Evolutionary conservation across 192 early-diverging fungal genomes (phyloP).

Genomic region (Entophlyctis helioformis): DNA sequence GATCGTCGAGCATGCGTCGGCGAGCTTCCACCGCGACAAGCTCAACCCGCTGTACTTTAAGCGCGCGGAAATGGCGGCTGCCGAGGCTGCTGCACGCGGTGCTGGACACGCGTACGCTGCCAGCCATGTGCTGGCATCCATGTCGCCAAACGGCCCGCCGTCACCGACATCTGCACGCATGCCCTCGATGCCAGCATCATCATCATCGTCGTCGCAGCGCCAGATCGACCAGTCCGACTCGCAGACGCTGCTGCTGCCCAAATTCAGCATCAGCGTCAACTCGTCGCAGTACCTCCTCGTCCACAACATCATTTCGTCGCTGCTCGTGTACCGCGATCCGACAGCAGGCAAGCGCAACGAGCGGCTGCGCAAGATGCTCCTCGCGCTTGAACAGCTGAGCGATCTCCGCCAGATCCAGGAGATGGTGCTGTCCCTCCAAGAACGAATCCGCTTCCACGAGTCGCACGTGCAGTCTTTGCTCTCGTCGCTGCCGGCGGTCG

Average conservation of each 20-base stretch:
- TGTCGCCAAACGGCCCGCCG: too few relatives aligned
- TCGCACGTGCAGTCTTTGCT: too few relatives aligned
- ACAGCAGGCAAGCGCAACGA: slow-evolving; percentile 58
- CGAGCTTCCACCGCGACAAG: slow-evolving; percentile 48
- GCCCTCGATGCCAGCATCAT: too few relatives aligned
- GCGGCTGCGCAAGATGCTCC: slow-evolving; percentile 59
- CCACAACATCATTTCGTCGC: slow-evolving; percentile 61
- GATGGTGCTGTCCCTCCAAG: slow-evolving; percentile 45
- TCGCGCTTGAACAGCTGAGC: slow-evolving; percentile 67
- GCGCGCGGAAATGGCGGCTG: neutral
- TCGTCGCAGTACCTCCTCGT: slow-evolving; percentile 64
- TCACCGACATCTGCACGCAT: too few relatives aligned
- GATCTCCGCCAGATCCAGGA: slow-evolving; percentile 42
- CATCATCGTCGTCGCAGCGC: too few relatives aligned
- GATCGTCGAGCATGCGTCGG: slow-evolving; percentile 43
- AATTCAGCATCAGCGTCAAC: slow-evolving; percentile 57
- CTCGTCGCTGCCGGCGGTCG: too few relatives aligned
- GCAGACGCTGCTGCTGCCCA: slow-evolving; percentile 60
- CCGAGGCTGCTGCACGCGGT: neutral
- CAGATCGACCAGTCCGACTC: slow-evolving; percentile 23
- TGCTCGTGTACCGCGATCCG: slow-evolving; percentile 77
- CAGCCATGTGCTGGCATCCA: too few relatives aligned
- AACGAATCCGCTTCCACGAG: slow-evolving; percentile 43
- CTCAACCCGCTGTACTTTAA: slow-evolving; percentile 59
- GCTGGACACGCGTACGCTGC: too few relatives aligned